phyloP scores from a whole-genome alignment of 805 yeast species.

The Cyberlindnera japonica region DNA sequence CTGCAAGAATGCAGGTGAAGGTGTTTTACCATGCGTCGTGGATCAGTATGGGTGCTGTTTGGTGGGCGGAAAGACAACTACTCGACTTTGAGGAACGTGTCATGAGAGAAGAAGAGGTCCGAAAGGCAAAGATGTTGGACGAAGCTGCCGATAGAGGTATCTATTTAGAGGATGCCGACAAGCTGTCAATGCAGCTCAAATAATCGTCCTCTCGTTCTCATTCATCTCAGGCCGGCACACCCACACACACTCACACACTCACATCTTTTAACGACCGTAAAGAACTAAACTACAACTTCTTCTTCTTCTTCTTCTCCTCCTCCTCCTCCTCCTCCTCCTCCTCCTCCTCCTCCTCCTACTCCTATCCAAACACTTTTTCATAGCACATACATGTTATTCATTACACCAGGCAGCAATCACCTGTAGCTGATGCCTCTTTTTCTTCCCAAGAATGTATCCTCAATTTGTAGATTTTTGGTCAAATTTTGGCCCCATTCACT shows the following conservation, averaged over 20 bases:
- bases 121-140: conserved; percentile 35
- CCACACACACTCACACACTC: neutral
- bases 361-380: no score
- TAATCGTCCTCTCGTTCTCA: neutral
- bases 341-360: no score
- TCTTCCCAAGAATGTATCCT: conserved; percentile 20
- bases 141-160: conserved; percentile 45
- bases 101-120: conserved; percentile 31
- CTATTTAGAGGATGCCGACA: conserved; percentile 34
- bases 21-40: conserved; percentile 40
- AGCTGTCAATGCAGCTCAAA: conserved; percentile 12
- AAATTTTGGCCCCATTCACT: conserved; percentile 23
- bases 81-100: conserved; percentile 33
- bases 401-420: no score
- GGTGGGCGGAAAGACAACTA: conserved; percentile 40
- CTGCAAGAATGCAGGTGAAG: conserved; percentile 38
- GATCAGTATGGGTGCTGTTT: conserved; percentile 39
- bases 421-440: no score
- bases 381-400: no score
- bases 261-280: conserved; percentile 1
- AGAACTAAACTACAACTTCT: no score
- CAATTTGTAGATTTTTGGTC: conserved; percentile 13
- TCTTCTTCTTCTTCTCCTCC: no score
- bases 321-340: no score
- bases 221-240: neutral